Evolutionary conservation across 148 eudicot species (phyloP), one percentile per base, ranked within the genome.

Genomic region (Spergularia bocconei): DNA sequence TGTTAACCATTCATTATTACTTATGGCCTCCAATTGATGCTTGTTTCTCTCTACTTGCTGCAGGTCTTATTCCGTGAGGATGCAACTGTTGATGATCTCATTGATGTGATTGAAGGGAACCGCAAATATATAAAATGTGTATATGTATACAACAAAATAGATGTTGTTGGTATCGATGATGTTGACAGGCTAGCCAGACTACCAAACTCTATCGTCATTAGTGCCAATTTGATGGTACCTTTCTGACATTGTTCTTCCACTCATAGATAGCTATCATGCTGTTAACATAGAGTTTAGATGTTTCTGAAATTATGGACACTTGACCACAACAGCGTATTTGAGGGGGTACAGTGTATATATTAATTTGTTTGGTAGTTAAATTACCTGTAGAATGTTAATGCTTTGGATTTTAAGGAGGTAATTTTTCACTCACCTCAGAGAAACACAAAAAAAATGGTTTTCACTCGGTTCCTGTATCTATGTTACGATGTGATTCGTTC

Each of bases 131-230:
- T 96, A 83, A 89, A 91, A 78, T 96, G 99, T 77, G 83, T 96
- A 41, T 96, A 96, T 68, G 99, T 96, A 77, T 96, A 96, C 91
- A 96, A 96, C 93, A 96, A 96, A 88, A 92, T 92, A 72, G 99
- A 96, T 88, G 99, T 96, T 79, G 78, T 92, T 78, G 99, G 99
- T 85, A 96, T 91, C 63, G 99, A 96, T 86, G 99, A 96, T 81
- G 98, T 96, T 81, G 99, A 96, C 89, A 86, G 86, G 69, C 87
- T 96, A 85, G 89, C 99, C 25, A 86, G 98, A 48, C 97, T 89
- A 77, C 95, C 97, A 33, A 96, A 92, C 82, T 92, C 98, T 4
- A 83, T 96, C 76, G 99, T 96, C 82, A 96, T 96, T 76, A 96
- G 99, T 79, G 94, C 98, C 85, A 96, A 96, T 84, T 60, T 96